Conservation (phyloP, 805 yeast species). For the Kazachstania bromeliacearum region DNA sequence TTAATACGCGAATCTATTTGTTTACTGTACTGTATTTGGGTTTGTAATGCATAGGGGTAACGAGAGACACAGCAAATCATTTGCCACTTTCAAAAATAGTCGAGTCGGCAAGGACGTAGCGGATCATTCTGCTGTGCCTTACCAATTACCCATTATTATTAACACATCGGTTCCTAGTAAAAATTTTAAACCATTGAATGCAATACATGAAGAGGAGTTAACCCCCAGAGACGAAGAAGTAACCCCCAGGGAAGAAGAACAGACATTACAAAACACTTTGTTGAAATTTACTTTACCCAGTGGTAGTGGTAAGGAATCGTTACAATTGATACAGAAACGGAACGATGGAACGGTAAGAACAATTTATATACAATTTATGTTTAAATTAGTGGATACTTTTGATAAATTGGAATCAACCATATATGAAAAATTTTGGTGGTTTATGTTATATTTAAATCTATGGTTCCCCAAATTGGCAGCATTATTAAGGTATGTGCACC, state of each 20-base stretch:
- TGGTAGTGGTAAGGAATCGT: neutral
- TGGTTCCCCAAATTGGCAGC: slow-evolving; percentile 17
- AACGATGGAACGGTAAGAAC: too few species aligned
- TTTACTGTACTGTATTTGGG: too few species aligned
- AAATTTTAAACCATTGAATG: slow-evolving; percentile 5
- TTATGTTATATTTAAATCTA: slow-evolving; percentile 15
- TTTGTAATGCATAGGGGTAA: slow-evolving; percentile 1
- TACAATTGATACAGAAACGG: slow-evolving; percentile 3
- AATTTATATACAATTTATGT: slow-evolving; percentile 8
- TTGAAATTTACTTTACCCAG: slow-evolving; percentile 5
- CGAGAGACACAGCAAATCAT: slow-evolving; percentile 13
- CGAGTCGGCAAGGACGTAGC: too few species aligned
- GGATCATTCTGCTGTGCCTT: too few species aligned
- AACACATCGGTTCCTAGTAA: too few species aligned
- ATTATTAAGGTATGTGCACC: slow-evolving; percentile 20
- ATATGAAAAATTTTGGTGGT: slow-evolving; percentile 19
- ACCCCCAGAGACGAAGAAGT: slow-evolving; percentile 3
- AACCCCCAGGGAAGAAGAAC: slow-evolving; percentile 4
- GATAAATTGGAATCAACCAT: slow-evolving; percentile 12
- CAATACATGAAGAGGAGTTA: slow-evolving; percentile 8
- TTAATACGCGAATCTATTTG: too few species aligned
- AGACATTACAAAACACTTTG: slow-evolving; percentile 11
- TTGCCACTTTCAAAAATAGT: slow-evolving; percentile 7
- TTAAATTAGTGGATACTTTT: slow-evolving; percentile 7
- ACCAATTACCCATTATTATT: too few species aligned